Evolutionary conservation across 139 green algal genomes (phyloP).

Genomic region (Picochlorum sp.): DNA sequence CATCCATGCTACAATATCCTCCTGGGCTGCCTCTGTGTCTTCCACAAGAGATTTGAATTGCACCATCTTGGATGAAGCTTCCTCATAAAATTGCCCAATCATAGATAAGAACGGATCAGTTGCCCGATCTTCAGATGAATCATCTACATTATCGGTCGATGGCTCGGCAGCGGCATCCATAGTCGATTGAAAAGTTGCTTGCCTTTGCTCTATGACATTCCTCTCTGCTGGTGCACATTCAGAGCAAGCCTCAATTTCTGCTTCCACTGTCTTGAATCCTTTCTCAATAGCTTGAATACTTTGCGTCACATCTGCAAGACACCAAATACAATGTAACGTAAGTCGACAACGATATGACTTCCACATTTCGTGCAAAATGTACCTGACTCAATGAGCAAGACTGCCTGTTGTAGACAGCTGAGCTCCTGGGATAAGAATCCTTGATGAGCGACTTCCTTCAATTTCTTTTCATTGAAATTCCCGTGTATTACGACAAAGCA

Average conservation of each 20-base stretch:
- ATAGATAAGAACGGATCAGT: background rate
- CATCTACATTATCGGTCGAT: constrained; percentile 4
- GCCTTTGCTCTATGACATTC: background rate
- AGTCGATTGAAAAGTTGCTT: background rate
- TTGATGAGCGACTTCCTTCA: background rate
- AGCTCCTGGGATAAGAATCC: constrained; percentile 17
- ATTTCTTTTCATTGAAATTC: background rate
- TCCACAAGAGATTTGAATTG: background rate
- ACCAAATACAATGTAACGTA: too few species aligned
- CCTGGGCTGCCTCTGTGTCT: background rate
- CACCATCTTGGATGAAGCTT: background rate
- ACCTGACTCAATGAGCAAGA: background rate
- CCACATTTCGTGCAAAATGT: constrained; percentile 22
- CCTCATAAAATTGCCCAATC: constrained; percentile 5
- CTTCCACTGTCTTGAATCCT: constrained; percentile 7
- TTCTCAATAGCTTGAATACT: constrained; percentile 16
- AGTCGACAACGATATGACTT: constrained; percentile 14
- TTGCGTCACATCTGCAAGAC: constrained; percentile 23
- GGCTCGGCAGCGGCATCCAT: constrained; percentile 10
- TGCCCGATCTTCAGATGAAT: too few species aligned
- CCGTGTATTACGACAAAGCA: constrained; percentile 4
- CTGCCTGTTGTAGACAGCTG: background rate
- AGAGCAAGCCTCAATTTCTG: constrained; percentile 6
- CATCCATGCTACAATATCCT: constrained; percentile 7
- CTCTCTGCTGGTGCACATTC: background rate